A percentile compares a stretch with the other conserved stretches of the same genome.
Evolutionary conservation across 495 filamentous ascomycete species (phyloP).

Genomic region (Astrocystis sublimbata): DNA sequence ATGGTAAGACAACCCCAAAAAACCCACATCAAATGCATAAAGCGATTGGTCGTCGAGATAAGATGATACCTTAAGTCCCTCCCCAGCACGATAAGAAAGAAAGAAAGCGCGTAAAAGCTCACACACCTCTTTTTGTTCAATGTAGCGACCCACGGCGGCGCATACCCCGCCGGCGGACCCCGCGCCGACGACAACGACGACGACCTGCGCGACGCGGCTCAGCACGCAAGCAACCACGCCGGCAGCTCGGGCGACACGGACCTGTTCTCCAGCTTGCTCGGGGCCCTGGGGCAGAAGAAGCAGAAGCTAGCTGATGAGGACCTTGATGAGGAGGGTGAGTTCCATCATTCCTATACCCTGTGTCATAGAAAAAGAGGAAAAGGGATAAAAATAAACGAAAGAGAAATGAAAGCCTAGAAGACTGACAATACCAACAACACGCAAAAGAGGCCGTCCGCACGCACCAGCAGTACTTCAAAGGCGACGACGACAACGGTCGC

Average conservation of each 20-base stretch:
- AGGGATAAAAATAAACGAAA: neutral
- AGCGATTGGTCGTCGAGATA: too few relatives aligned
- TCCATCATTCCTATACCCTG: neutral
- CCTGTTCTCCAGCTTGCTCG: conserved; percentile 55
- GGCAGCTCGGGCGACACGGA: conserved; percentile 46
- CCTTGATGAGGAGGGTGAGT: conserved; percentile 59
- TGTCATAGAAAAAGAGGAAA: too few relatives aligned
- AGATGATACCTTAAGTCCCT: too few relatives aligned
- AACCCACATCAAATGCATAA: too few relatives aligned
- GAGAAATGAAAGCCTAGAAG: neutral
- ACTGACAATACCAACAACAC: conserved; percentile 10
- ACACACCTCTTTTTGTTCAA: neutral
- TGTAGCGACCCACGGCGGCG: conserved; percentile 41
- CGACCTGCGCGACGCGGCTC: conserved; percentile 52
- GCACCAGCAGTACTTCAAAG: conserved; percentile 31
- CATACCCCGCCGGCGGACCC: conserved; percentile 39
- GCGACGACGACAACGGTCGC: conserved; percentile 36
- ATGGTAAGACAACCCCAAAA: too few relatives aligned
- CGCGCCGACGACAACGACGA: conserved; percentile 42
- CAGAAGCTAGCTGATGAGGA: conserved; percentile 50
- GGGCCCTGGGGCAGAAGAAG: conserved; percentile 51
- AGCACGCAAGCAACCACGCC: conserved; percentile 54
- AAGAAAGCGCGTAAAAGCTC: too few relatives aligned
- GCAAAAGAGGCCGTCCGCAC: conserved; percentile 18
- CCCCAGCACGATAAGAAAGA: too few relatives aligned